These are phyloP conservation scores for Citrullus colocynthis DNA, from an alignment of 306 rosid genomes.

Conservation along the genomic window DNA sequence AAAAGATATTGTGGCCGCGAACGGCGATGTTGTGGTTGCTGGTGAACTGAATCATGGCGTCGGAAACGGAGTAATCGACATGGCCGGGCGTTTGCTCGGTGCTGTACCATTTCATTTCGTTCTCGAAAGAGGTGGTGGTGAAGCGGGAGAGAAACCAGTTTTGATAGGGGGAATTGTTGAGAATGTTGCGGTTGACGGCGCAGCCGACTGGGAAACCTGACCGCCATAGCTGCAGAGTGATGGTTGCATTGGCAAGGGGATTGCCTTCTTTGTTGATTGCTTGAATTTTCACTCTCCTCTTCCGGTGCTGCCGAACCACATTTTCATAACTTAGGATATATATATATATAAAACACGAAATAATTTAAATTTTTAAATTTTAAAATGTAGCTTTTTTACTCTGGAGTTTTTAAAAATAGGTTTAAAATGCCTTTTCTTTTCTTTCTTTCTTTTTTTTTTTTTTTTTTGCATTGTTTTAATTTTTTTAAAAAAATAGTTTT, in stretches of 20 bases:
- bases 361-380: too few species aligned
- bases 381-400: too few species aligned
- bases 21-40: constrained; percentile 28
- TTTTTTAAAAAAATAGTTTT: too few species aligned
- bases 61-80: constrained; percentile 29
- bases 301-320: constrained; percentile 26
- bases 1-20: constrained; percentile 59
- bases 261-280: constrained; percentile 39
- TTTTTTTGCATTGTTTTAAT: too few species aligned
- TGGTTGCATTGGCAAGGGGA: constrained; percentile 33
- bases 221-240: constrained; percentile 10
- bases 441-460: too few species aligned
- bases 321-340: not conserved
- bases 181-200: constrained; percentile 38
- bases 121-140: constrained; percentile 40
- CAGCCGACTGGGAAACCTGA: constrained; percentile 43
- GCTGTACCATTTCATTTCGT: constrained; percentile 84
- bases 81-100: constrained; percentile 29
- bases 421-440: too few species aligned
- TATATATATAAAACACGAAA: too few species aligned
- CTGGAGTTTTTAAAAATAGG: too few species aligned
- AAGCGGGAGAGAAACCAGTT: constrained; percentile 58
- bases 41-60: constrained; percentile 47
- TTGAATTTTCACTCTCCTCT: constrained; percentile 30
- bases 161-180: constrained; percentile 34